Evolutionary conservation across 768 basidiomycete species (phyloP), one percentile per base, ranked within the genome.

Genomic region (Lepiota brunneoincarnata): DNA sequence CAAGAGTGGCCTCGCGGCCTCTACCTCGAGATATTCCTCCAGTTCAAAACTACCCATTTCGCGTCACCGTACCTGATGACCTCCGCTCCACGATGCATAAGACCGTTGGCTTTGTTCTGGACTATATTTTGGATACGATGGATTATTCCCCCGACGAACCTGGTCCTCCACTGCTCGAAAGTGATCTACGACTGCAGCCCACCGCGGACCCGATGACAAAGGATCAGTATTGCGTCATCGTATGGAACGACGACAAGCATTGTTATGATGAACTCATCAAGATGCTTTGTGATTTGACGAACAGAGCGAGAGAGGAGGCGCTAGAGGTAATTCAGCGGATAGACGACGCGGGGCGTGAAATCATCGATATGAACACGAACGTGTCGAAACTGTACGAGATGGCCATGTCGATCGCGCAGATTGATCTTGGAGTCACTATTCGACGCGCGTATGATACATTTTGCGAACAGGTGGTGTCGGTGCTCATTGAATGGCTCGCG

Each of bases 161-260:
- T 0, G 66, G 71, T n/a, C 79, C 86, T 0, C 89, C 89, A 0
- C 59, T 70, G 0, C 80, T 79, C 54, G 87, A 90, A 63, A 81
- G 81, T 0, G 87, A 87, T 53, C 77, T 92, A 10, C 82, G 86
- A 9, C 69, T 85, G 11, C 87, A 92, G 62, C 83, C 87, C 7
- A 84, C 88, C 1, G 84, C 81, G 5, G 89, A 93, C 59, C 88
- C 89, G 9, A 83, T 87, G 78, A 79, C 80, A 73, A 86, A 85
- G 57, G 89, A 92, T 59, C 80, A 85, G 50, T 92, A 86, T 61
- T 86, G 88, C 40, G 78, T 98, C 54, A 76, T 96, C 23, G 70
- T 98, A 4, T 98, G 94, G 94, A 94, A 95, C 72, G 95, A 97
- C 68, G 97, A 99, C 69, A 96, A 95, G 61, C 97, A 98, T 69